Evolutionary conservation across 164 flowering plant genomes (phyloP).

Genomic region (Annona squamosa): DNA sequence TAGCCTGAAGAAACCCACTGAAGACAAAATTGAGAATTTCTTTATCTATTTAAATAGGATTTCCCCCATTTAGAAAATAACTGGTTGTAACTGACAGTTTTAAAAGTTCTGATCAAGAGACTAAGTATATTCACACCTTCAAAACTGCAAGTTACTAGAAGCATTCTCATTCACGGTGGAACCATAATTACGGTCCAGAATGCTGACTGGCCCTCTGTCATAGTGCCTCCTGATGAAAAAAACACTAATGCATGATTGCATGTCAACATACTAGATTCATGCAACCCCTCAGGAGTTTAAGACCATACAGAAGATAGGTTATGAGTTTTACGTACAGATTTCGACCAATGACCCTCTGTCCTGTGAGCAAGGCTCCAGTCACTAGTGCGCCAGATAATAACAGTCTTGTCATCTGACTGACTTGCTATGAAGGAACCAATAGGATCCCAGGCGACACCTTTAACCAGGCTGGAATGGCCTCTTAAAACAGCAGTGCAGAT

Average conservation of each 20-base stretch:
- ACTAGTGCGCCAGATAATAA: conserved; percentile 96
- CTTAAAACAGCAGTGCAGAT: conserved; percentile 94
- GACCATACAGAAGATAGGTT: not conserved
- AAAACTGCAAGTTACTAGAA: not conserved
- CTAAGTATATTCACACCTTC: not conserved
- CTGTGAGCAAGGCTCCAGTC: conserved; percentile 98
- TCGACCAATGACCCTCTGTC: conserved; percentile 98
- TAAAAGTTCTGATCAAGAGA: too few relatives aligned
- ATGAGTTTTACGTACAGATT: conserved; percentile 61
- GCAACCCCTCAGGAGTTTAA: not conserved
- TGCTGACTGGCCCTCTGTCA: not conserved
- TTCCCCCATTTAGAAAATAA: too few relatives aligned
- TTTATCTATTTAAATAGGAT: not conserved
- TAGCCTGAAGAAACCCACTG: not conserved
- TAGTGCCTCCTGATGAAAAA: not conserved
- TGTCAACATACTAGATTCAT: not conserved
- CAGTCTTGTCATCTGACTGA: conserved; percentile 98
- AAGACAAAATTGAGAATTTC: not conserved
- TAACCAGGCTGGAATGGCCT: conserved; percentile 98
- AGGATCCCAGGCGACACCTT: conserved; percentile 99
- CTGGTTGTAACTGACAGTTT: too few relatives aligned
- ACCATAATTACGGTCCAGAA: not conserved
- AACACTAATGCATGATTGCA: not conserved
- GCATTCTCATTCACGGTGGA: not conserved
- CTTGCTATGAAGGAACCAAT: conserved; percentile 97